Evolutionary conservation across 2,329 filamentous ascomycete species (phyloP), one percentile per base, ranked within the genome.

Genomic region (Penicillium sclerotigenum): DNA sequence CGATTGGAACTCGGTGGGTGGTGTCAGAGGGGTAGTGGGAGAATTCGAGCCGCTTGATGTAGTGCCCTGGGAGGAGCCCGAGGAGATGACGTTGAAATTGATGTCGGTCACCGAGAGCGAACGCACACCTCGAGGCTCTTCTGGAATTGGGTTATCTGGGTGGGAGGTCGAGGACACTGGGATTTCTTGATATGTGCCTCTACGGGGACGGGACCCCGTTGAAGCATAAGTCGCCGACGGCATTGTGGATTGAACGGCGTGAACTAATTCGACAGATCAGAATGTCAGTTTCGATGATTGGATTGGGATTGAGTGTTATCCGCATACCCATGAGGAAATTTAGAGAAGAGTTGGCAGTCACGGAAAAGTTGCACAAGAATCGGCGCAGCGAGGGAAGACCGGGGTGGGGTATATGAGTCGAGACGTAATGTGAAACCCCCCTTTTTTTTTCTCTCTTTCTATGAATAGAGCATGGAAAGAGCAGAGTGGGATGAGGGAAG

Each of bases 71-170:
- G 71, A 72, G 6, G 71, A 67, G 7, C 59, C 56, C 4, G 61
- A 64, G 9, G 67, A 70, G 22, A 48, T 40, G 20, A 65, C 62
- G 54, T 65, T 68, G 57, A 71, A 68, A 37, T 63, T 66, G 18
- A 61, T 65, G 31, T 71, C 68, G 13, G 72, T 69, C n/a, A 74
- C 64, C 26, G 71, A 72, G 14, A 75, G 60, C 11, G 72, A 71
- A 42, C 71, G 69, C 16, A 74, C 69, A 5, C 65, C 66, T 20
- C 65, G 69, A 50, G 77, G 78, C 61, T 80, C 78, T 69, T 79
- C 75, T 5, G 78, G 78, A 50, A 80, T 72, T 13, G 77, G 77
- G 60, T 80, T 75, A 47, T 75, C 68, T 14, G 78, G 77, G 58
- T 79, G 77, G 34, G 75, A 79, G 48, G 75, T 78, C 14, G 71